These are phyloP conservation scores for Rossbeevera mucosa DNA, from an alignment of 768 basidiomycete species.

Conservation along the genomic window DNA sequence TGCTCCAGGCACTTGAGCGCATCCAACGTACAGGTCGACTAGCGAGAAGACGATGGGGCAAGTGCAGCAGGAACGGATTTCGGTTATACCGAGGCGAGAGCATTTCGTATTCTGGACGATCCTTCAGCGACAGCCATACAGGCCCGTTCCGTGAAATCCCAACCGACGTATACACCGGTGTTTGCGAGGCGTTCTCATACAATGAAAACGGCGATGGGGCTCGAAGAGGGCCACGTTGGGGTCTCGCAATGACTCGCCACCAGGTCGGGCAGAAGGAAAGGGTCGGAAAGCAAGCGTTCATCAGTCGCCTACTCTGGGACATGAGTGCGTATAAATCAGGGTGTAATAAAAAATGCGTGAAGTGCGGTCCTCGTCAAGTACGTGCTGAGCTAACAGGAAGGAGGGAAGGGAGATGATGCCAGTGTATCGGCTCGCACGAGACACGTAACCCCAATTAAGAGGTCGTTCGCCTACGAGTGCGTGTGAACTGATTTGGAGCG, in stretches of 20 bases:
- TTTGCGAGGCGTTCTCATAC: conserved; percentile 29
- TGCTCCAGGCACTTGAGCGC: conserved; percentile 23
- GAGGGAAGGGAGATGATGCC: conserved; percentile 44
- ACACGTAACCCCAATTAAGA: conserved; percentile 78
- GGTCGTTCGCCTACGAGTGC: conserved; percentile 71
- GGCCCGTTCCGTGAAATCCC: conserved; percentile 25
- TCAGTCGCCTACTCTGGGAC: conserved; percentile 38
- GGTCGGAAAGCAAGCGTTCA: conserved; percentile 38
- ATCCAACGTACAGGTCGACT: conserved; percentile 31
- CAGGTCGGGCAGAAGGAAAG: conserved; percentile 13
- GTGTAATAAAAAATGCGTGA: conserved; percentile 42
- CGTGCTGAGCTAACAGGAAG: conserved; percentile 25
- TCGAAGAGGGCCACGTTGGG: conserved; percentile 25
- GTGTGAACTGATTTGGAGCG: conserved; percentile 48
- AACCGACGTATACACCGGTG: conserved; percentile 22
- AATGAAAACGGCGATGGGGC: conserved; percentile 28
- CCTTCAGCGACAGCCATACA: conserved; percentile 22
- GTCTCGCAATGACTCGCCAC: conserved; percentile 22
- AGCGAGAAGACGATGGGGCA: conserved; percentile 33
- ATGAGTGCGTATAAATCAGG: conserved; percentile 35
- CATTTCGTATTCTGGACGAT: conserved; percentile 14
- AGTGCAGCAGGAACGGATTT: conserved; percentile 16
- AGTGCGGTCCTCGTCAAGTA: conserved; percentile 22
- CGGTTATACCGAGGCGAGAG: neutral
- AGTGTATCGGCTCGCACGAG: conserved; percentile 74